Conservation (phyloP, 257 asterid species). For the Solanum appendiculatum region DNA sequence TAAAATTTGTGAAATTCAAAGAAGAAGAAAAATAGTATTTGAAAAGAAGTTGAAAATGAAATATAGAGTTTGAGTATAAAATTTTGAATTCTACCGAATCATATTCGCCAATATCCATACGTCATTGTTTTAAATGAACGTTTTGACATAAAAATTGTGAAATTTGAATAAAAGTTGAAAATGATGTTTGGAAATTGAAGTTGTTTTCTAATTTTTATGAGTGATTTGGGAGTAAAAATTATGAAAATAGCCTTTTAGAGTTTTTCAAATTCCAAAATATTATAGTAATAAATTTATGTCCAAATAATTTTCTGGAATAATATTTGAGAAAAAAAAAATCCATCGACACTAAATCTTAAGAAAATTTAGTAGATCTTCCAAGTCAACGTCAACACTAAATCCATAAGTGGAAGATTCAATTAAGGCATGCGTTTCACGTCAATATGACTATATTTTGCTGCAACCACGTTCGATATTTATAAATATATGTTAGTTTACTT, state of each 20-base stretch:
- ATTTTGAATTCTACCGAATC: no score
- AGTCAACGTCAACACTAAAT: not conserved
- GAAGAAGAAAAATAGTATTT: no score
- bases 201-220: not conserved
- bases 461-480: not conserved
- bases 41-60: no score
- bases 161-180: no score
- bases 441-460: not conserved
- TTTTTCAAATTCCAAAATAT: no score
- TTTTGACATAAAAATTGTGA: no score
- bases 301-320: no score
- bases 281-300: not conserved
- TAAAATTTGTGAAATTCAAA: no score
- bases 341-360: not conserved
- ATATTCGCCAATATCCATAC: no score
- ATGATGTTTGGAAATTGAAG: not conserved
- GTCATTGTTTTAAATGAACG: no score
- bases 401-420: not conserved
- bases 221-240: not conserved
- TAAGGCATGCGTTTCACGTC: not conserved
- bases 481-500: not conserved
- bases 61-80: no score
- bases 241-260: not conserved
- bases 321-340: no score
- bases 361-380: not conserved